Percentiles rank a stretch among this genome's conserved stretches.
phyloP scores from a whole-genome alignment of 306 rosid species.

The Styphnolobium japonicum region DNA sequence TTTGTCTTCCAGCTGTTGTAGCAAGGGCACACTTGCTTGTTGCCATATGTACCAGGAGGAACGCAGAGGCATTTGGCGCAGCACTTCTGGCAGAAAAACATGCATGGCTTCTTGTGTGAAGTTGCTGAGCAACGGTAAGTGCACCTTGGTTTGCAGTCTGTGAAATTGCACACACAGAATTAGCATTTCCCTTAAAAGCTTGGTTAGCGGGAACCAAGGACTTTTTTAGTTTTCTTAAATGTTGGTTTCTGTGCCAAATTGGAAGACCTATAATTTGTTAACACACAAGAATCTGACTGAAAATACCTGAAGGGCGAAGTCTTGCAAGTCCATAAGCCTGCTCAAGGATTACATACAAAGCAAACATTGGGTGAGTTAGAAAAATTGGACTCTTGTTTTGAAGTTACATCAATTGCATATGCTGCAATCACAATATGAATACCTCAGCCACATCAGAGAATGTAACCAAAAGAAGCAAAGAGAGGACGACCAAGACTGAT shows the following conservation, averaged over 20 bases:
- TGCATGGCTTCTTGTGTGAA: constrained; percentile 92
- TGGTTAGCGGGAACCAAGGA: too few relatives aligned
- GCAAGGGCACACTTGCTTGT: constrained; percentile 82
- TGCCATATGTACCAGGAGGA: constrained; percentile 79
- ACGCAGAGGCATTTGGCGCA: constrained; percentile 80
- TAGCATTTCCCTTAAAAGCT: not conserved
- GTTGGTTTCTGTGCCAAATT: too few relatives aligned
- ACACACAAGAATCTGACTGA: not conserved
- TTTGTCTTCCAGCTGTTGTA: constrained; percentile 94
- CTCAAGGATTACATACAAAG: not conserved
- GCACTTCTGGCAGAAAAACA: constrained; percentile 89
- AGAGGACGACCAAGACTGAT: constrained; percentile 37
- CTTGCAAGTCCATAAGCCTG: constrained; percentile 48
- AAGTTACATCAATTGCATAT: not conserved
- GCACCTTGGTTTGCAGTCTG: constrained; percentile 73
- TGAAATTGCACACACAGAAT: not conserved
- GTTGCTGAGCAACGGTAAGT: constrained; percentile 77
- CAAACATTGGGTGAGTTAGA: not conserved
- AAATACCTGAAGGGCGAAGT: constrained; percentile 62
- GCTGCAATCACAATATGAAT: too few relatives aligned
- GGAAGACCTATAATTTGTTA: not conserved
- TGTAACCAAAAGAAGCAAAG: constrained; percentile 61
- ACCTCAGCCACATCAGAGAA: constrained; percentile 64
- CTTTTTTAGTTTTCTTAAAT: too few relatives aligned
- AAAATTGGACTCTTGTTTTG: not conserved